Base-by-base conservation (phyloP, 805 yeast species). In the Teunomyces pallodes region DNA sequence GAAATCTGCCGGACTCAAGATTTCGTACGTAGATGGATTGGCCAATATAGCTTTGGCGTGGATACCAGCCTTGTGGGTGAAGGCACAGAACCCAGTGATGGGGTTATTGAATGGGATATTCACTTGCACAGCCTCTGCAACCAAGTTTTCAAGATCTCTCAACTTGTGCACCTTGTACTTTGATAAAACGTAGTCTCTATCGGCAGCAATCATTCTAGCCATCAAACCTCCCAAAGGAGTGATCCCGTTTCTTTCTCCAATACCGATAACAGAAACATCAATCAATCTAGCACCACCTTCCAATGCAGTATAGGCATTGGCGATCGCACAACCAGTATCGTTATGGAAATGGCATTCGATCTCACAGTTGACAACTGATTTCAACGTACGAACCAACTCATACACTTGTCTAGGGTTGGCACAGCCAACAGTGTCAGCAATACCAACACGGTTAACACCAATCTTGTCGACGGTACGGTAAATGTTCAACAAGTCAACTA, bases 201-300 rank as follows among this genome's bases (percentile, higher is more conserved):
- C 96, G 52, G 98, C 97, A 52, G 96, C 96, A 65, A 94, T 90
- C 99, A 92, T 92, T 74, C 99, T 84, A 40, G 98, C 97, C 98
- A 92, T 92, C 64, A 92, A 81, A 46, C 97, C 99, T 62, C 99
- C 98, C 56, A 92, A 80, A 50, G 98, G 96, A 36, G 97, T 90
- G 69, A 92, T 92, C 68, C 99, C 99, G 72, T 92, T 92, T 76
- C 99, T 86, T 81, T 92, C 99, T 72, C 99, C 99, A 58, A 92
- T 94, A 61, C 99, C 99, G 60, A 92, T 81, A 13, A 92, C 98
- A 10, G 96, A 87, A 40, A 90, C 96, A 72, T 92, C 99, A 56
- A 92, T 88, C 61, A 91, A 81, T 64, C 83, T 84, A 57, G 99
- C 99, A 63, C 99, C 99, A 47, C 90, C 99, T 74, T 92, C 99